Evolutionary conservation across 1,284 basidiomycete species (phyloP).

Genomic region (Grifola frondosa): DNA sequence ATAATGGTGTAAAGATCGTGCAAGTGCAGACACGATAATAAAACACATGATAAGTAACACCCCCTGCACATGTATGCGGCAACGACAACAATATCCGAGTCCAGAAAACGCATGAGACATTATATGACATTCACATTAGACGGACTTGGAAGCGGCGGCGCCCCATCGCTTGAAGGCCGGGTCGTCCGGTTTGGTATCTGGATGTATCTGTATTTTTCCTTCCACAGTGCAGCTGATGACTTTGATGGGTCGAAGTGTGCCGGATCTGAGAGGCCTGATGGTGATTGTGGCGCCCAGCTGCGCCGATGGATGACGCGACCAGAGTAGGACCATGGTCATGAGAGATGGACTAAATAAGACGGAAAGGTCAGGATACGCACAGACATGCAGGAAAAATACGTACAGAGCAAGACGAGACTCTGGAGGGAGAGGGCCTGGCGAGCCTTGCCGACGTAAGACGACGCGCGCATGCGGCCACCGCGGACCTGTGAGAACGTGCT

Average conservation of each 20-base stretch:
- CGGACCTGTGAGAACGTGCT: conserved; percentile 78
- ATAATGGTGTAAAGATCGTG: too few relatives aligned
- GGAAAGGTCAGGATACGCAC: conserved; percentile 19
- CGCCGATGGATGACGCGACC: conserved; percentile 83
- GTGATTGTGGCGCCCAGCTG: conserved; percentile 65
- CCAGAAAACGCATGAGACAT: not conserved
- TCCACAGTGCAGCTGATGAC: conserved; percentile 78
- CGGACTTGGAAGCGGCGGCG: conserved; percentile 4
- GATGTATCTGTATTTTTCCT: conserved; percentile 84
- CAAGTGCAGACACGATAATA: too few relatives aligned
- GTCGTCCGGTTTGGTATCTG: conserved; percentile 66
- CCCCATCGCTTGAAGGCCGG: conserved; percentile 44
- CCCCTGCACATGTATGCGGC: too few relatives aligned
- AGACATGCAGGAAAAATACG: conserved; percentile 18
- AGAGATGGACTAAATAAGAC: conserved; percentile 52
- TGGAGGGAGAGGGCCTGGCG: conserved; percentile 53
- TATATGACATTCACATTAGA: not conserved
- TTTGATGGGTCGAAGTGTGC: conserved; percentile 74
- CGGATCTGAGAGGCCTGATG: conserved; percentile 70
- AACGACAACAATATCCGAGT: too few relatives aligned
- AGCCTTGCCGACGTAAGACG: conserved; percentile 80
- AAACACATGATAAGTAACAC: too few relatives aligned
- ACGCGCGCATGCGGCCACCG: conserved; percentile 82
- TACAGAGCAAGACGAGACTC: conserved; percentile 42
- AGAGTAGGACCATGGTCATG: conserved; percentile 89